These are phyloP conservation scores for Cyclotella choctawhatcheeana DNA, from an alignment of 108 stramenopile genomes.

Conservation along the genomic window DNA sequence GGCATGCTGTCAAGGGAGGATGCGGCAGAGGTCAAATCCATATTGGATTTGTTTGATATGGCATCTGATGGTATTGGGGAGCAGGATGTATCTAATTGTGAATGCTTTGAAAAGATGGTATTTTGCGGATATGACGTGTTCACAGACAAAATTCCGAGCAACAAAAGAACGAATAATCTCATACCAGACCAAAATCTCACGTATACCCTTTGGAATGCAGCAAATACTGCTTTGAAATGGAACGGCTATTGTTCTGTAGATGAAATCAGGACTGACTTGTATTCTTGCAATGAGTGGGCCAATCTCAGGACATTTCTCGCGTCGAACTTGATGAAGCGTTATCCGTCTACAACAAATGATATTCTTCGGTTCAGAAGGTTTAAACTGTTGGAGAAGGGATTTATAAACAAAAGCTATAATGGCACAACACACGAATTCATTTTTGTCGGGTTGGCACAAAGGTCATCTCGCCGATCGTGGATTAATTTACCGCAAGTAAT, in stretches of 20 bases:
- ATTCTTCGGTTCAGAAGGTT: not conserved
- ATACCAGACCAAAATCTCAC: conserved; percentile 7
- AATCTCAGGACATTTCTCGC: conserved; percentile 19
- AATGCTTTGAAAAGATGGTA: conserved; percentile 53
- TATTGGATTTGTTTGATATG: conserved; percentile 38
- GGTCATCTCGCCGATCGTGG: conserved; percentile 28
- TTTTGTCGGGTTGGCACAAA: conserved; percentile 33
- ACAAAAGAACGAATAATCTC: not conserved
- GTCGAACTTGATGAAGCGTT: conserved; percentile 37
- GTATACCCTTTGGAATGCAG: conserved; percentile 41
- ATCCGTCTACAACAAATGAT: conserved; percentile 15
- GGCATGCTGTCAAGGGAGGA: conserved; percentile 46
- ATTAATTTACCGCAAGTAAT: conserved; percentile 12
- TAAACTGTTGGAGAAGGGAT: not conserved
- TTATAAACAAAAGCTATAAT: conserved; percentile 2
- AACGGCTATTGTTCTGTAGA: not conserved
- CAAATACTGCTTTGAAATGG: not conserved
- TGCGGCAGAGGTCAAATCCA: conserved; percentile 24
- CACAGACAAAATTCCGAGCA: too few species aligned
- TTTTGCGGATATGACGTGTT: conserved; percentile 45
- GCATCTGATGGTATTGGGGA: not conserved
- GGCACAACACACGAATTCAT: conserved; percentile 34
- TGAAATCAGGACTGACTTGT: not conserved
- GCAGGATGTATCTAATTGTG: conserved; percentile 31
- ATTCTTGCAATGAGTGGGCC: conserved; percentile 35